Evolutionary conservation across 805 yeast genomes (phyloP).

Genomic region (Yueomyces sp.): DNA sequence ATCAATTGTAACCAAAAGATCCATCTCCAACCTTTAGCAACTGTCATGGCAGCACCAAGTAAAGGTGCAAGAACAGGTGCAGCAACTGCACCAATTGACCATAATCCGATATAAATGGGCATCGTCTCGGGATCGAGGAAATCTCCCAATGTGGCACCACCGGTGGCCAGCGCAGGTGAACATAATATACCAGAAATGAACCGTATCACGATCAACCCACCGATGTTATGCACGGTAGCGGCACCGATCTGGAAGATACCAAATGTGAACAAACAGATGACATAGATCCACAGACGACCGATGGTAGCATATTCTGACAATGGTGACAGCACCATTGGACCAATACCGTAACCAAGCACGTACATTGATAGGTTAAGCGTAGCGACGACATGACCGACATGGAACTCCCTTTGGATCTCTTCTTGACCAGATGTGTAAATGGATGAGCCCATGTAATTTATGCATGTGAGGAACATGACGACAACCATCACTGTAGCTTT

Average conservation of each 20-base stretch:
- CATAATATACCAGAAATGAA: constrained; percentile 43
- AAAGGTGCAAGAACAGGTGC: constrained; percentile 49
- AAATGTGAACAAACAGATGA: constrained; percentile 33
- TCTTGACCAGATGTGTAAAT: constrained; percentile 39
- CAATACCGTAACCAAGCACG: constrained; percentile 48
- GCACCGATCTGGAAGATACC: constrained; percentile 42
- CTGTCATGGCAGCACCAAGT: constrained; percentile 38
- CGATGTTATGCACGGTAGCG: constrained; percentile 37
- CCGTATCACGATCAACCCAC: constrained; percentile 36
- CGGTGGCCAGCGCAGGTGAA: constrained; percentile 43
- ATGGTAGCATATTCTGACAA: constrained; percentile 39
- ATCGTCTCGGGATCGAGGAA: constrained; percentile 28
- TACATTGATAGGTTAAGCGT: constrained; percentile 40
- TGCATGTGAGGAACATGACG: constrained; percentile 33
- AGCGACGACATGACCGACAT: constrained; percentile 32
- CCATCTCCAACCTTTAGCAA: constrained; percentile 40
- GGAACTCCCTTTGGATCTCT: constrained; percentile 32
- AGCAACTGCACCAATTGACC: constrained; percentile 41
- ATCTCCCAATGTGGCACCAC: constrained; percentile 46
- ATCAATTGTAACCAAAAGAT: constrained; percentile 38
- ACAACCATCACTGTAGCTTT: constrained; percentile 28
- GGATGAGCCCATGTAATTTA: constrained; percentile 46
- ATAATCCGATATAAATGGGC: constrained; percentile 35
- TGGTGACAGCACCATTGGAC: constrained; percentile 48
- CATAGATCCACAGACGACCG: constrained; percentile 41